phyloP scores from a whole-genome alignment of 305 asterid species.

The Stenogyne calaminthoides region DNA sequence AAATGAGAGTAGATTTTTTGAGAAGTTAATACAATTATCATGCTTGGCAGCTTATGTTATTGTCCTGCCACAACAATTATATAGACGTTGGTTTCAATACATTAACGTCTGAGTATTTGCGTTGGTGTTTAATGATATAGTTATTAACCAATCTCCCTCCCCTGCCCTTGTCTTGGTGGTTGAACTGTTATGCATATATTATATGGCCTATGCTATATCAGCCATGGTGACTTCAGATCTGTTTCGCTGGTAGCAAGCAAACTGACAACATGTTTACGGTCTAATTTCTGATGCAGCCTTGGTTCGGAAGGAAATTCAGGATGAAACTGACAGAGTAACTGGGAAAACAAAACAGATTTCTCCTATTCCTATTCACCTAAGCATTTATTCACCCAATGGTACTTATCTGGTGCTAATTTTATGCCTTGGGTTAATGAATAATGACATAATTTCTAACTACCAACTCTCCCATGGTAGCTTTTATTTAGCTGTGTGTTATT shows the following conservation, averaged over 20 bases:
- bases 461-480: not conserved
- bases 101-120: no score
- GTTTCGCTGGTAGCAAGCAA: slow-evolving; percentile 7
- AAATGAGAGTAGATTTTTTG: slow-evolving; percentile 10
- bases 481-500: slow-evolving; percentile 12
- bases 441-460: not conserved
- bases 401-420: slow-evolving; percentile 17
- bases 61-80: not conserved
- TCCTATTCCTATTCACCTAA: slow-evolving; percentile 69
- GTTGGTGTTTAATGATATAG: no score
- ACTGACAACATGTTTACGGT: slow-evolving; percentile 10
- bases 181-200: not conserved
- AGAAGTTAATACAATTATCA: not conserved
- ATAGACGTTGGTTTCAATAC: no score
- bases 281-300: slow-evolving; percentile 44
- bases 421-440: slow-evolving; percentile 21
- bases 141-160: no score
- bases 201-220: not conserved
- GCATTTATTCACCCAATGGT: no score
- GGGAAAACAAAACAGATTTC: slow-evolving; percentile 69
- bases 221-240: slow-evolving; percentile 6
- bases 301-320: slow-evolving; percentile 67
- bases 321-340: slow-evolving; percentile 68
- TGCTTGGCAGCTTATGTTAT: not conserved
- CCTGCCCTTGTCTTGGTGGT: not conserved